Conservation (phyloP, 73 alveolate species). For the Symbiodinium pilosum region DNA sequence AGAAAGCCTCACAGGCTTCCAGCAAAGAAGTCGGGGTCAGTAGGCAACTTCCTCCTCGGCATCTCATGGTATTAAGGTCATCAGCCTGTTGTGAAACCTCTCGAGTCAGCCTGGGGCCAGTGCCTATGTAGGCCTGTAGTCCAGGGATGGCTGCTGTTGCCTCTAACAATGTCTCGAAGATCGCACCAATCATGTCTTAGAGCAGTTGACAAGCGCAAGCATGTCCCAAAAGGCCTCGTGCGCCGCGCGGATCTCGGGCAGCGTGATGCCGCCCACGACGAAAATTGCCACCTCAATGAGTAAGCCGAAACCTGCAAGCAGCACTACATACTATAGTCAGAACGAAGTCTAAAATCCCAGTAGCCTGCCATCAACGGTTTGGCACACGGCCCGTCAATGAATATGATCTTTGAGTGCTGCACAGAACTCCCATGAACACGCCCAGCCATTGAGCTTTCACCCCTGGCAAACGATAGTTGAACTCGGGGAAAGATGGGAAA, state of each 20-base stretch:
- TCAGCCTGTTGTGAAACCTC: too few species aligned
- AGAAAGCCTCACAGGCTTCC: conserved; percentile 17
- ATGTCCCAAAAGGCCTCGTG: background rate
- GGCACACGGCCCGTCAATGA: too few species aligned
- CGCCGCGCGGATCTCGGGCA: conserved; percentile 59
- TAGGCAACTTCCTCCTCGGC: conserved; percentile 11
- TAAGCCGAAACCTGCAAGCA: too few species aligned
- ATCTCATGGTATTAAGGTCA: too few species aligned
- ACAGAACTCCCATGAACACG: background rate
- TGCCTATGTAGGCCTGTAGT: conserved; percentile 34
- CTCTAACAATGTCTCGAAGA: background rate
- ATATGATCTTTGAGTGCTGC: too few species aligned
- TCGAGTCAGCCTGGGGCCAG: background rate
- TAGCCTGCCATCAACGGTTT: too few species aligned
- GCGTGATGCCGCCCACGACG: conserved; percentile 62
- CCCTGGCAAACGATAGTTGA: background rate
- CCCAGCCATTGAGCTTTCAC: background rate
- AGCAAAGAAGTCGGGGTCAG: background rate
- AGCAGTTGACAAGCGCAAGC: background rate
- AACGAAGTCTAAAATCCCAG: too few species aligned
- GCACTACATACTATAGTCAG: too few species aligned
- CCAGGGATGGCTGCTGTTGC: conserved; percentile 28
- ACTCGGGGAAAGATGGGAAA: background rate
- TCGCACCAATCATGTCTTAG: background rate
- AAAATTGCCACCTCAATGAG: conserved; percentile 54